phyloP scores from a whole-genome alignment of 225 moss, liverwort and hornwort genomes.

The Sphagnum contortum region DNA sequence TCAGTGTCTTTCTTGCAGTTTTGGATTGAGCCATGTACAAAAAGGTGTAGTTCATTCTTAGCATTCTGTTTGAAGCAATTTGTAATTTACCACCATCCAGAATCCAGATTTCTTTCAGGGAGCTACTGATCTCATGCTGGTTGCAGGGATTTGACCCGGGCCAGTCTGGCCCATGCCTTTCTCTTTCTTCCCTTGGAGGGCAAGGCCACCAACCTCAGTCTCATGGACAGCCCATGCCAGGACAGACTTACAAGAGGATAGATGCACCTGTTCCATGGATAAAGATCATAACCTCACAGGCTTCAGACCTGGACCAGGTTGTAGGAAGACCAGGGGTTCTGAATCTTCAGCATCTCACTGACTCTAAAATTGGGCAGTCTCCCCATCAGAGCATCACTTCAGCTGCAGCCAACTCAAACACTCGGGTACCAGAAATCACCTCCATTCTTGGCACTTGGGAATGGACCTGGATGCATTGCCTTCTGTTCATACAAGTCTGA shows the following conservation, averaged over 20 bases:
- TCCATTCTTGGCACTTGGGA: too few relatives aligned
- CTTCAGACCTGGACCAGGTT: slow-evolving; percentile 41
- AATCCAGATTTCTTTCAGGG: too few relatives aligned
- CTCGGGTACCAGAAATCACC: slow-evolving; percentile 22
- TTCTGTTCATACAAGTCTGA: too few relatives aligned
- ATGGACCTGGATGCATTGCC: too few relatives aligned
- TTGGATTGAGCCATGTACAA: too few relatives aligned
- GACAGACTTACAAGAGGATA: slow-evolving; percentile 46
- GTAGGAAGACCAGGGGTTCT: slow-evolving; percentile 39
- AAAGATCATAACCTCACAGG: slow-evolving; percentile 39
- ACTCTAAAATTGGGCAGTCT: slow-evolving; percentile 29
- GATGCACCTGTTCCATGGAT: slow-evolving; percentile 60
- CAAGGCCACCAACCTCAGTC: slow-evolving; percentile 43
- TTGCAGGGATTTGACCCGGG: slow-evolving; percentile 48
- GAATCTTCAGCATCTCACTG: slow-evolving; percentile 65
- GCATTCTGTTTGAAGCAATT: too few relatives aligned
- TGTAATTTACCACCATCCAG: too few relatives aligned
- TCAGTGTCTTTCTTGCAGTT: too few relatives aligned
- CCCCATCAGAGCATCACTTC: slow-evolving; percentile 16
- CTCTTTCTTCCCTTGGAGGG: slow-evolving; percentile 57
- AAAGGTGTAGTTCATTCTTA: too few relatives aligned
- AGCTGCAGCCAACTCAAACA: slow-evolving; percentile 45
- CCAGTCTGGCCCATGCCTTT: slow-evolving; percentile 77
- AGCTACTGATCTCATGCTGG: slow-evolving; percentile 1
- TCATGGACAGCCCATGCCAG: slow-evolving; percentile 35